These are phyloP conservation scores for Arthroderma sp. DNA, from an alignment of 2,329 filamentous ascomycete species.

Conservation along the genomic window DNA sequence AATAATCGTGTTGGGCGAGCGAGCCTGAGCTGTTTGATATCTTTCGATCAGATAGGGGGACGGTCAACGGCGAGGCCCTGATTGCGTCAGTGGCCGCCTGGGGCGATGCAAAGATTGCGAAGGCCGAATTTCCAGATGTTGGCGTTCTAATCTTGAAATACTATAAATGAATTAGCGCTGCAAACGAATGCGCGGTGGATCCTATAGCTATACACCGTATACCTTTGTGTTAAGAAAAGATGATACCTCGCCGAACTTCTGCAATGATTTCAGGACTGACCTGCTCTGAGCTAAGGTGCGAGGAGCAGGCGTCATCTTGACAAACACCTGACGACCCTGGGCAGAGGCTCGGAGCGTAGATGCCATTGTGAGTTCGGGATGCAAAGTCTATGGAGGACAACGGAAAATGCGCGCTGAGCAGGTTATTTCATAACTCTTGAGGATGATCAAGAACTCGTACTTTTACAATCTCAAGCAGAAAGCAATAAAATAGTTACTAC, in stretches of 20 bases:
- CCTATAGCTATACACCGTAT: neutral
- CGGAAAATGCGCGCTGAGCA: too few species aligned
- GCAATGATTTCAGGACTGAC: slow-evolving; percentile 26
- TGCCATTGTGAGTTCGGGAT: slow-evolving; percentile 1
- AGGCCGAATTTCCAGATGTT: slow-evolving; percentile 16
- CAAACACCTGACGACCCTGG: slow-evolving; percentile 21
- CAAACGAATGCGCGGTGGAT: neutral
- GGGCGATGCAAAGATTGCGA: slow-evolving; percentile 29
- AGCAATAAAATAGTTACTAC: too few species aligned
- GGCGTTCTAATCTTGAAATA: slow-evolving; percentile 5
- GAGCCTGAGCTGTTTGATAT: neutral
- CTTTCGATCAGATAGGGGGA: slow-evolving; percentile 14
- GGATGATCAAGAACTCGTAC: neutral
- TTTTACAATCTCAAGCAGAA: too few species aligned
- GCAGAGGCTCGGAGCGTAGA: slow-evolving; percentile 5
- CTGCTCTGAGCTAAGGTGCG: slow-evolving; percentile 25
- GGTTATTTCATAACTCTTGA: neutral
- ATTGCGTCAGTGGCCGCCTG: slow-evolving; percentile 26
- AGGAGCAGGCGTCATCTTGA: slow-evolving; percentile 21
- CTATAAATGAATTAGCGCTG: neutral
- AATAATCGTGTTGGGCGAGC: neutral
- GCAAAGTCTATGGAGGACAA: neutral
- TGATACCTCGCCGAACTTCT: slow-evolving; percentile 32
- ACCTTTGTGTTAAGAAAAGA: slow-evolving; percentile 30
- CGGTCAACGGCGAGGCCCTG: slow-evolving; percentile 23